Base-by-base conservation (phyloP, 257 asterid species). In the Solanum sejunctum region DNA sequence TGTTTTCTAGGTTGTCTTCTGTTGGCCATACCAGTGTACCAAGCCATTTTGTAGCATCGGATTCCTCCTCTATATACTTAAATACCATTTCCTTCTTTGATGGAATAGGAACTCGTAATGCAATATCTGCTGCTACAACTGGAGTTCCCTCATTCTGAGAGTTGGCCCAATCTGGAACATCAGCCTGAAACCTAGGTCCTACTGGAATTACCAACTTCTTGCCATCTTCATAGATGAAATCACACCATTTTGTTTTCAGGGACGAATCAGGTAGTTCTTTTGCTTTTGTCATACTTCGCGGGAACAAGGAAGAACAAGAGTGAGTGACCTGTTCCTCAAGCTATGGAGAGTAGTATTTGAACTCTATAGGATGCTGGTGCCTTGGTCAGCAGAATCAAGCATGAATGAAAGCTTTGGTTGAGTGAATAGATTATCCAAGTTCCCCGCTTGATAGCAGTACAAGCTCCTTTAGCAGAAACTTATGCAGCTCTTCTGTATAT, bases 141-240 rank as follows among this genome's bases (percentile, higher is more conserved):
- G 71, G 71, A 63, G 11, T 63, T 63, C 12, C 43, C 39, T 75
- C 12, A 5, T 75, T 77, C 82, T 7, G 64, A 15, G 47, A 28
- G 28, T 26, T 83, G 12, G 72, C 57, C 66, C 58, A 83, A 26
- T 49, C 26, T 2, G 91, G 89, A 80, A 90, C 6, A 12, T 84
- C 84, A 18, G 80, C 89, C 80, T 88, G 91, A 83, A 84, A 88
- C 49, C 86, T 45, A 17, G 84, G 84, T 17, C 82, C 84, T 18
- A 84, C 77, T 47, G 89, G 89, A 49, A 85, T 56, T 20, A 60
- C 87, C 61, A 47, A 21, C 8, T 32, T 32, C 21, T 39, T 16
- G 28, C 16, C 36, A 47, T 56, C 86, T 16, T 81, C 75, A 23
- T 58, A 61, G 84, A 78, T 85, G 63, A 64, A 49, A 20, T 84